Base-by-base conservation (phyloP, 2,329 filamentous ascomycete genomes). In the Davidsoniella neocaledoniae region DNA sequence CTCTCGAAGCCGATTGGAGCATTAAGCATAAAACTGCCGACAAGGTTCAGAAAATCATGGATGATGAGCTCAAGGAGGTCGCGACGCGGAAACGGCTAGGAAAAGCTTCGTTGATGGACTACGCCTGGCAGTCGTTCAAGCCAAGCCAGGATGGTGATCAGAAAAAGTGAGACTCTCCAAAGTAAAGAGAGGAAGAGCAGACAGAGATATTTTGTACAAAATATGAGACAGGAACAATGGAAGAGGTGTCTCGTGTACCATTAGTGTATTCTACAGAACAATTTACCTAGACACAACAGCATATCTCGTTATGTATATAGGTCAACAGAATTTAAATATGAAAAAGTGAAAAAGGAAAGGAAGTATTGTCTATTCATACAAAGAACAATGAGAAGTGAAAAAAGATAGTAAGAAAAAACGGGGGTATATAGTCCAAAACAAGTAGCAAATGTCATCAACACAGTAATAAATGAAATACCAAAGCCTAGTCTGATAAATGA, bases 1-100 rank as follows among this genome's bases (percentile, higher is more conserved):
- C 81, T 17, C 67, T 83, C 54, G 68, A 71, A 52, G 78, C 76
- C 5, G 79, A 86, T 64, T 64, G 74, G 50, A 67, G 74, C 58
- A 72, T 74, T 55, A 77, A 78, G 60, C 63, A 71, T 44, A 72
- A 81, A 56, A 69, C 84, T 58, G 73, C 77, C 48, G 62, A 66
- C 54, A 62, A 71, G 53, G 64, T 85, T 54, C 65, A 73, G 56
- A 66, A 68, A 44, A 61, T 80, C 53, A 71, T 76, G 64, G 65
- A 73, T 51, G 66, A 76, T 58, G 70, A 80, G 62, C 68, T 72
- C 43, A 63, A 69, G 57, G 68, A 72, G 55, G 64, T 76, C 55
- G 64, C 69, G 60, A 66, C 71, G 57, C 68, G 79, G 56, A 75
- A 73, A 61, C 72, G 72, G 56, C 69, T 74, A 58, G 78, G 73